Percentiles rank a stretch among this genome's conserved stretches.
Evolutionary conservation across 305 asterid genomes (phyloP).

Genomic region (Nicotiana rustica): DNA sequence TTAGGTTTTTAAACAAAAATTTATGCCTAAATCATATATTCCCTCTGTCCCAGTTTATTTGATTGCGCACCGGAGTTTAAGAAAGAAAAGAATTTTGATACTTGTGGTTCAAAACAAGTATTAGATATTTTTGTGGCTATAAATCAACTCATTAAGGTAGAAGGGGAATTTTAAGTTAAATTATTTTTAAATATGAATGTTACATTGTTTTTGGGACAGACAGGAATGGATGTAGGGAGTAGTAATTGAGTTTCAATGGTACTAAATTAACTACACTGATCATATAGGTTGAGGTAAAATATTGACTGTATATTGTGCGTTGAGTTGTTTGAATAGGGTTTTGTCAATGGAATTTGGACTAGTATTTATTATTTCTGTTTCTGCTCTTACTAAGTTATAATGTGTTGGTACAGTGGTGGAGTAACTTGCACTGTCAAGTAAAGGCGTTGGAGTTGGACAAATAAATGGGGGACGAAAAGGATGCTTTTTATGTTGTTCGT

Average conservation of each 20-base stretch:
- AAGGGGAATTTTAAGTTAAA: no score
- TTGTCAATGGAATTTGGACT: background rate
- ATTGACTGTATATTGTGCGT: background rate
- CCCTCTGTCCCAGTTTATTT: no score
- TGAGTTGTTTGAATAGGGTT: background rate
- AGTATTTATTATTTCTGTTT: slow-evolving; percentile 1
- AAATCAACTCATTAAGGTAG: no score
- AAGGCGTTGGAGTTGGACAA: background rate
- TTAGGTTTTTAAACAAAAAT: background rate
- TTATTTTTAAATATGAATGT: no score
- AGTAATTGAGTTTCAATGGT: background rate
- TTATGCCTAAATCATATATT: background rate
- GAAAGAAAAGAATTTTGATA: no score
- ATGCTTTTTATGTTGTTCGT: slow-evolving; percentile 82
- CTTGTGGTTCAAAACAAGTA: no score
- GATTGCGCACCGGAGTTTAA: no score
- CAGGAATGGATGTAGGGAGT: background rate
- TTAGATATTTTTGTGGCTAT: no score
- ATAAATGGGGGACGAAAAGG: slow-evolving; percentile 81
- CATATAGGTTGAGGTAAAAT: background rate
- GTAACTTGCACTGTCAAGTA: background rate
- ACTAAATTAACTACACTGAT: background rate
- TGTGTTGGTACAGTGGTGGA: background rate
- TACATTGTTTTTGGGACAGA: no score
- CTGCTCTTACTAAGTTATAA: background rate